Conservation (phyloP, 208 protist genomes). For the Trichomonas vaginalis region DNA sequence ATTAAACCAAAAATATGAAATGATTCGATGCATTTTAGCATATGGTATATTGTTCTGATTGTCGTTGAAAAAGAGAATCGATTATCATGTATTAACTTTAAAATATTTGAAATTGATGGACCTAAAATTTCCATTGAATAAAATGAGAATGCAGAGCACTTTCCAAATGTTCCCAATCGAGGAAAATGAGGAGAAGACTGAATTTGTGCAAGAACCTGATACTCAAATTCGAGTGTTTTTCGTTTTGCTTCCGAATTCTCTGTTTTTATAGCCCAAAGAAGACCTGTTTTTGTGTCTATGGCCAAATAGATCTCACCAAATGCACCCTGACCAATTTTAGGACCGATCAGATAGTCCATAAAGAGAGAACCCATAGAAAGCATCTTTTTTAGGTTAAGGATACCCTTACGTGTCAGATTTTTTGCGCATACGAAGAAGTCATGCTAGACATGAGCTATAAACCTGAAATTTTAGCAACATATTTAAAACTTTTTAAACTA, state of each 20-base stretch:
- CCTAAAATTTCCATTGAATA: neutral
- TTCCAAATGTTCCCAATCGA: neutral
- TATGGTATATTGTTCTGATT: neutral
- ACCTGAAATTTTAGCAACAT: too few relatives aligned
- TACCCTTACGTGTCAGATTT: too few relatives aligned
- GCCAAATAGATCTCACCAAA: neutral
- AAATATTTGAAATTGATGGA: neutral
- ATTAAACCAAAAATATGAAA: neutral
- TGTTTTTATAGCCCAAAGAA: neutral
- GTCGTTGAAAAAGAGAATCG: neutral
- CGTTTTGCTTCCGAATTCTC: neutral
- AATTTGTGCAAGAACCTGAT: neutral
- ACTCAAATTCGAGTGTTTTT: neutral
- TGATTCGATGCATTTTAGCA: neutral
- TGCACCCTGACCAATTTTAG: neutral
- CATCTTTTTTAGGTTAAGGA: too few relatives aligned
- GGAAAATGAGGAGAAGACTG: neutral
- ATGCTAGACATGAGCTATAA: too few relatives aligned
- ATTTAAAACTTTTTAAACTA: too few relatives aligned
- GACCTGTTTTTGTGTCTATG: neutral
- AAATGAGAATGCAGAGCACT: neutral
- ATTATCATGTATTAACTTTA: too few relatives aligned
- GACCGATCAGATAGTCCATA: neutral
- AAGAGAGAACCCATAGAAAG: neutral
- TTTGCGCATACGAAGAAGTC: too few relatives aligned